phyloP scores from a whole-genome alignment of 257 asterid species.

The Rhazya stricta region DNA sequence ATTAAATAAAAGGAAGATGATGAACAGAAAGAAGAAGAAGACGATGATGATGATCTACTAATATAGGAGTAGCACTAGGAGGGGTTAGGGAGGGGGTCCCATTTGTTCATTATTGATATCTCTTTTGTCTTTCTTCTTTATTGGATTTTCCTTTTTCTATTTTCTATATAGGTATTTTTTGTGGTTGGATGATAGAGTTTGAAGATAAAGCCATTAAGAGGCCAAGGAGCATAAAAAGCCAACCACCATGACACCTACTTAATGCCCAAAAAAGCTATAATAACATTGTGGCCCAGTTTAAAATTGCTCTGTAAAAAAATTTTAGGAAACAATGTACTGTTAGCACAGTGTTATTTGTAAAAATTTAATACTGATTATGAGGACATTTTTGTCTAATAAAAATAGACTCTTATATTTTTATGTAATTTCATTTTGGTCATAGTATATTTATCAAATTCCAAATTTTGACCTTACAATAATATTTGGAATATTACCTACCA shows the following conservation, averaged over 20 bases:
- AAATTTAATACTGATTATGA: no score
- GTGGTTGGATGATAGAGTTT: conserved; percentile 71
- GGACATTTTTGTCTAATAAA: no score
- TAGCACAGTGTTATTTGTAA: no score
- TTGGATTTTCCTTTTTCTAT: neutral
- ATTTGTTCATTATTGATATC: conserved; percentile 57
- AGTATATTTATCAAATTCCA: neutral
- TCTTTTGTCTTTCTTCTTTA: conserved; percentile 39
- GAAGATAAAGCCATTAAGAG: conserved; percentile 74
- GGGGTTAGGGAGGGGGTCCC: conserved; percentile 28
- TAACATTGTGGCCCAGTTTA: conserved; percentile 37
- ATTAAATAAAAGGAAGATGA: neutral
- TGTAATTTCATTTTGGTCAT: neutral
- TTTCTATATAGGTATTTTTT: conserved; percentile 27
- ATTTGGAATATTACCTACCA: neutral
- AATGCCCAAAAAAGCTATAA: conserved; percentile 44
- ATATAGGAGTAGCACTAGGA: conserved; percentile 18
- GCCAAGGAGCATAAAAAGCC: conserved; percentile 55
- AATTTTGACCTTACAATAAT: conserved; percentile 1
- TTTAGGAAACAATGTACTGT: no score
- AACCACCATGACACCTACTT: conserved; percentile 71
- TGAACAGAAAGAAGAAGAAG: conserved; percentile 17
- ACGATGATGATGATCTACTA: conserved; percentile 24
- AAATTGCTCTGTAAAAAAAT: no score
- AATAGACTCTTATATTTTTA: no score